Conservation (phyloP, 768 basidiomycete genomes). For the Trametes maxima region DNA sequence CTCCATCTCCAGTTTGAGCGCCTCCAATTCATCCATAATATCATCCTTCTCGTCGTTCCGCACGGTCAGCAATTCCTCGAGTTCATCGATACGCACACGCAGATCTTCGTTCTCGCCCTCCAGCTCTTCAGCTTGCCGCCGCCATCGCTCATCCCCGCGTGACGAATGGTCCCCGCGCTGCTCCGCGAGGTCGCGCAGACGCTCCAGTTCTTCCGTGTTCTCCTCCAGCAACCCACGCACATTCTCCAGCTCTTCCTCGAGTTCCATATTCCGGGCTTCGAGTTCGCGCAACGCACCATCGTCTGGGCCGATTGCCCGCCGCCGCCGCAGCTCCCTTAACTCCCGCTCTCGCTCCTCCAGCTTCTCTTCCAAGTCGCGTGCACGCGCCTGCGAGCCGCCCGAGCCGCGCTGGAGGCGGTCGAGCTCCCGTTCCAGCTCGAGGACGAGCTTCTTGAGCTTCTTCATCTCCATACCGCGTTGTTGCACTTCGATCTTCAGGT, state of each 20-base stretch:
- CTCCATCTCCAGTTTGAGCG: slow-evolving; percentile 66
- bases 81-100: slow-evolving; percentile 56
- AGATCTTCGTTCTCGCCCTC: slow-evolving; percentile 68
- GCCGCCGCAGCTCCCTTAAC: slow-evolving; percentile 62
- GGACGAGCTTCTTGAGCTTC: slow-evolving; percentile 85
- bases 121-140: slow-evolving; percentile 56
- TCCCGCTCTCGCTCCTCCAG: slow-evolving; percentile 75
- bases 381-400: slow-evolving; percentile 47
- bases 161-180: slow-evolving; percentile 45
- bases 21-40: slow-evolving; percentile 64
- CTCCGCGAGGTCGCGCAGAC: slow-evolving; percentile 70
- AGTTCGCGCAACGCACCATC: slow-evolving; percentile 56
- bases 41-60: slow-evolving; percentile 76
- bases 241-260: slow-evolving; percentile 75
- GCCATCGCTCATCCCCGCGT: slow-evolving; percentile 45
- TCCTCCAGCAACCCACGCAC: slow-evolving; percentile 73
- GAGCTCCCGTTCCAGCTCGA: slow-evolving; percentile 81
- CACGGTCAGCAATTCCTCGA: slow-evolving; percentile 53
- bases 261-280: slow-evolving; percentile 63
- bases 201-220: slow-evolving; percentile 81
- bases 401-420: slow-evolving; percentile 63
- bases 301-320: slow-evolving; percentile 41
- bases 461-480: slow-evolving; percentile 90
- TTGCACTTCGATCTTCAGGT: slow-evolving; percentile 90
- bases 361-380: slow-evolving; percentile 76